phyloP scores from a whole-genome alignment of 2,329 filamentous ascomycete genomes.

The Ophiosphaerella korrae region DNA sequence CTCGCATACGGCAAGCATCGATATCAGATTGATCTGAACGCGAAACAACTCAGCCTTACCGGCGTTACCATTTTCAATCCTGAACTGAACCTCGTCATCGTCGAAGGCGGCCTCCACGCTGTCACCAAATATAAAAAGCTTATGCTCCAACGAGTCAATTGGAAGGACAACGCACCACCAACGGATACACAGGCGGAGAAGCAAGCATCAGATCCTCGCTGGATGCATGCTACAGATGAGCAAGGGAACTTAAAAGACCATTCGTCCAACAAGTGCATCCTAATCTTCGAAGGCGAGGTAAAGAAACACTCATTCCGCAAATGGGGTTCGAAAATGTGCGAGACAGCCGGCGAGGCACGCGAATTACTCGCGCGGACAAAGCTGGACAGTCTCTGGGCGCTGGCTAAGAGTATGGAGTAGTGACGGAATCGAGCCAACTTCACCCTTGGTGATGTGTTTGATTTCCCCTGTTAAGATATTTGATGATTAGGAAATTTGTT shows the following conservation, averaged over 20 bases:
- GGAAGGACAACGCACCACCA: conserved; percentile 85
- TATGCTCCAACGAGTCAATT: conserved; percentile 91
- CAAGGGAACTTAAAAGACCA: conserved; percentile 80
- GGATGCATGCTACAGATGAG: conserved; percentile 81
- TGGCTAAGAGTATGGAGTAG: conserved; percentile 69
- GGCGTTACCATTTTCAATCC: conserved; percentile 93
- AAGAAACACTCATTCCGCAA: conserved; percentile 81
- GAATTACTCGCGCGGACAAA: conserved; percentile 79
- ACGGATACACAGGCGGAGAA: conserved; percentile 63
- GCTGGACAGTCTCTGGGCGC: conserved; percentile 93
- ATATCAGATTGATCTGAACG: conserved; percentile 91
- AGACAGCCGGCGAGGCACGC: conserved; percentile 87
- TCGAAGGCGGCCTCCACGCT: conserved; percentile 86
- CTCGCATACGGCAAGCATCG: conserved; percentile 92
- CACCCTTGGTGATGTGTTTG: not conserved
- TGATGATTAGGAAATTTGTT: not conserved
- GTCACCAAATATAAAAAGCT: conserved; percentile 88
- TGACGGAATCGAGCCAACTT: conserved; percentile 4
- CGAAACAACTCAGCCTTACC: conserved; percentile 83
- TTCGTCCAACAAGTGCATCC: conserved; percentile 76
- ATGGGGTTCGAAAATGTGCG: conserved; percentile 86
- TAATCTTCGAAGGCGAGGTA: conserved; percentile 91
- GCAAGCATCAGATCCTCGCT: conserved; percentile 66
- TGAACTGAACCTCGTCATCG: conserved; percentile 83
- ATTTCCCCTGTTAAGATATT: not conserved